Conservation (phyloP, 306 rosid species). For the Cucurbita argyrosperma region DNA sequence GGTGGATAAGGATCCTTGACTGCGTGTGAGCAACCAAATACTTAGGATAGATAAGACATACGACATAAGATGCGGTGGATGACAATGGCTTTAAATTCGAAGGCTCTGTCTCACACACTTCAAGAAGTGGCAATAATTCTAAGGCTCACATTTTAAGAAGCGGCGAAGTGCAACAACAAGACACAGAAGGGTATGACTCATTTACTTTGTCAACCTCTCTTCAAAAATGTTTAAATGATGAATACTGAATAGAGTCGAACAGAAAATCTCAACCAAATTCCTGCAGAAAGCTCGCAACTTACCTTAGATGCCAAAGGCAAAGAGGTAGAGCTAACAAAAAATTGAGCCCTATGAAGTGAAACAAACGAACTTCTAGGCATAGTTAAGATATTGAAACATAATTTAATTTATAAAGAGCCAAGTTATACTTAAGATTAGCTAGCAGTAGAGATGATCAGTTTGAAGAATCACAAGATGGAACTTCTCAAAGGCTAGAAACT, state of each 20-base stretch:
- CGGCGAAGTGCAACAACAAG: background rate
- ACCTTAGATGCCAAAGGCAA: background rate
- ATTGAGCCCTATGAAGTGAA: background rate
- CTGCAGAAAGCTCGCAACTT: background rate
- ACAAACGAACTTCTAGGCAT: background rate
- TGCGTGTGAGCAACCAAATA: background rate
- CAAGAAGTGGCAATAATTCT: conserved; percentile 25
- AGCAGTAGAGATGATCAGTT: too few species aligned
- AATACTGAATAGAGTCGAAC: too few species aligned
- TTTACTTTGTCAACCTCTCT: too few species aligned
- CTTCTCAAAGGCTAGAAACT: too few species aligned
- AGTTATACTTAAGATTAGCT: too few species aligned
- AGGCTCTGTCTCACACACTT: conserved; percentile 25
- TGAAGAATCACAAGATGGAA: too few species aligned
- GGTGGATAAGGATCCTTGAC: background rate
- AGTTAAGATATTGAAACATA: background rate
- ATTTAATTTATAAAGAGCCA: too few species aligned
- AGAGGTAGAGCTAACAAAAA: background rate
- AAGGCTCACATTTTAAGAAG: background rate
- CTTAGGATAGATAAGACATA: background rate
- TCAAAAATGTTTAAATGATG: too few species aligned
- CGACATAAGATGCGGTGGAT: background rate
- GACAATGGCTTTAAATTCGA: conserved; percentile 42
- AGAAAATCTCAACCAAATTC: background rate
- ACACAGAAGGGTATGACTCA: too few species aligned